phyloP scores from a whole-genome alignment of 2,329 filamentous ascomycete species.

The Blastomyces emzantsi region DNA sequence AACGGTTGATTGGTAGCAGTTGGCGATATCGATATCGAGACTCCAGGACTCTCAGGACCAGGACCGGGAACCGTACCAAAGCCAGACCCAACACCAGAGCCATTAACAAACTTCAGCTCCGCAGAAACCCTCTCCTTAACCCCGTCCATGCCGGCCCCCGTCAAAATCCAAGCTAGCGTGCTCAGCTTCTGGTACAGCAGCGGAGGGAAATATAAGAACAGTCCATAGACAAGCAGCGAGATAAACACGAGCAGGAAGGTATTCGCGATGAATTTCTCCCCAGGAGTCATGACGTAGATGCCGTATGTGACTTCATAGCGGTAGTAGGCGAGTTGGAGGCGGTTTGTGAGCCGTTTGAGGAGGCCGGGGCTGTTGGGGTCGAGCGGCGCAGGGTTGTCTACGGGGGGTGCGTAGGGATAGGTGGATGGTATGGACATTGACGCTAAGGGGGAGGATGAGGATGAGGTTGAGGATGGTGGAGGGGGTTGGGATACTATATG shows the following conservation, averaged over 20 bases:
- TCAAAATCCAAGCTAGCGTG: conserved; percentile 31
- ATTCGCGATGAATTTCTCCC: conserved; percentile 37
- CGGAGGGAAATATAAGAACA: conserved; percentile 30
- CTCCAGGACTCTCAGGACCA: not conserved
- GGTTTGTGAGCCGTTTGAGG: conserved; percentile 25
- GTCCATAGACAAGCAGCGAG: conserved; percentile 29
- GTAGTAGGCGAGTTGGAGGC: conserved; percentile 36
- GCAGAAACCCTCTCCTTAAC: conserved; percentile 22
- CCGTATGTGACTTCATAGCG: conserved; percentile 41
- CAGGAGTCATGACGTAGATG: conserved; percentile 36
- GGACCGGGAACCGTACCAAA: not conserved
- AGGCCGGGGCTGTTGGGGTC: conserved; percentile 16
- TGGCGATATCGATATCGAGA: not conserved
- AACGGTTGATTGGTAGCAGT: not conserved
- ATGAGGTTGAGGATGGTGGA: not conserved
- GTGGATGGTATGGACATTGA: not conserved
- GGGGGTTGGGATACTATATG: not conserved
- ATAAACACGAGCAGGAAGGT: conserved; percentile 31
- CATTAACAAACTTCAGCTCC: not conserved
- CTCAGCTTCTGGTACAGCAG: conserved; percentile 30
- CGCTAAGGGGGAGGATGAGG: not conserved
- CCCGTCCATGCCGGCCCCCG: conserved; percentile 24
- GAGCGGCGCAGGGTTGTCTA: not conserved
- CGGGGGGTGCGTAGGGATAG: conserved; percentile 2
- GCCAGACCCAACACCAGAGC: not conserved